Conservation (phyloP, 2,329 filamentous ascomycete species). For the Sclerotinia borealis region DNA sequence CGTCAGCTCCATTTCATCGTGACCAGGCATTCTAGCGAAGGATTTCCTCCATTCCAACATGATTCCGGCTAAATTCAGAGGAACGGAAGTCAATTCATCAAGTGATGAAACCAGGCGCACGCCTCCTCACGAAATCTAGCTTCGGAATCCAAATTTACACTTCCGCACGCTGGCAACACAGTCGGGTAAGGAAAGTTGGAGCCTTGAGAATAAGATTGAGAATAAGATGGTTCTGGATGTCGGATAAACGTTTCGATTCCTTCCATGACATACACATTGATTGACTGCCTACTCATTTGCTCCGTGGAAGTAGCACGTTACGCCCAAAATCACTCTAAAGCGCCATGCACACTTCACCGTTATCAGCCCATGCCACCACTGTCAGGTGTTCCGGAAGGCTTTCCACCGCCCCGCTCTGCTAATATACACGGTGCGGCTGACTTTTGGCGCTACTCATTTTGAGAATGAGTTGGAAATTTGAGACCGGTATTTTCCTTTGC, state of each 20-base stretch:
- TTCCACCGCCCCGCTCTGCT: not conserved
- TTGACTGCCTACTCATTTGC: not conserved
- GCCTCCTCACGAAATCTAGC: too few species aligned
- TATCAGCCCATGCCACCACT: not conserved
- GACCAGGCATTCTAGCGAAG: not conserved
- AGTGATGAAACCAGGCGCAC: too few species aligned
- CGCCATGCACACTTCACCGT: not conserved
- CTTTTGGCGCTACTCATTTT: not conserved
- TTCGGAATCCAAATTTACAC: not conserved
- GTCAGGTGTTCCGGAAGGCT: not conserved
- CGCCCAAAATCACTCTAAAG: not conserved
- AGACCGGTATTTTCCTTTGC: not conserved
- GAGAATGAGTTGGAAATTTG: not conserved
- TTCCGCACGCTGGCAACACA: not conserved
- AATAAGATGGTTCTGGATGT: too few species aligned
- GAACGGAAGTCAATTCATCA: not conserved
- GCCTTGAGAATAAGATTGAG: not conserved
- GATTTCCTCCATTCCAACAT: not conserved
- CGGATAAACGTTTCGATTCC: not conserved
- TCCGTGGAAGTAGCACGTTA: not conserved
- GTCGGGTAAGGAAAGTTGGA: too few species aligned
- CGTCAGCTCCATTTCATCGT: not conserved
- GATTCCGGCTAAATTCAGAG: not conserved
- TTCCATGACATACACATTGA: not conserved
- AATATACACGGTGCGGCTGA: constrained; percentile 4